A percentile compares a stretch with the other conserved stretches of the same genome.
These are phyloP conservation scores for Venturia asperata DNA, from an alignment of 2,329 filamentous ascomycete species.

Conservation along the genomic window DNA sequence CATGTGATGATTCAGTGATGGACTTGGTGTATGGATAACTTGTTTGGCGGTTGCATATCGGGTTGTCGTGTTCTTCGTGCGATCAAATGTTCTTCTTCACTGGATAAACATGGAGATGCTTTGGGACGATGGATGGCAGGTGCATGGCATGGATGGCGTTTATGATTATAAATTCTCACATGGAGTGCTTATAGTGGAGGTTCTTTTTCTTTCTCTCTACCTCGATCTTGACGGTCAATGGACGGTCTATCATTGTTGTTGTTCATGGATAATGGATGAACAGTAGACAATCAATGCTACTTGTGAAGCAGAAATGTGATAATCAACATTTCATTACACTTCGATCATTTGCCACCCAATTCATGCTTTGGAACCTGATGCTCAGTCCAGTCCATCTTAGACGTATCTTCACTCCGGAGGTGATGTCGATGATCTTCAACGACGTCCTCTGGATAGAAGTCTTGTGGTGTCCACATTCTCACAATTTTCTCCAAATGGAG, in stretches of 20 bases:
- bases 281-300: background rate
- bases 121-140: background rate
- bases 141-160: slow-evolving; percentile 4
- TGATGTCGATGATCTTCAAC: too few relatives aligned
- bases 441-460: too few relatives aligned
- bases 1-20: background rate
- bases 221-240: background rate
- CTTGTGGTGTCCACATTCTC: too few relatives aligned
- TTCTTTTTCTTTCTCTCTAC: background rate
- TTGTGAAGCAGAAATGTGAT: background rate
- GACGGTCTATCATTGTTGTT: slow-evolving; percentile 10
- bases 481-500: too few relatives aligned
- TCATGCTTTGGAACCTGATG: too few relatives aligned
- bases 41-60: background rate
- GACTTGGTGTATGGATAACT: background rate
- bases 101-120: background rate
- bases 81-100: background rate
- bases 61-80: background rate
- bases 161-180: background rate
- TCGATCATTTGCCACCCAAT: background rate
- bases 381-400: too few relatives aligned
- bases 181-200: background rate
- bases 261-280: background rate
- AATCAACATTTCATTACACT: background rate
- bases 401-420: too few relatives aligned